Conservation (phyloP, 169 alveolate genomes). For the Plasmodium vinckei region DNA sequence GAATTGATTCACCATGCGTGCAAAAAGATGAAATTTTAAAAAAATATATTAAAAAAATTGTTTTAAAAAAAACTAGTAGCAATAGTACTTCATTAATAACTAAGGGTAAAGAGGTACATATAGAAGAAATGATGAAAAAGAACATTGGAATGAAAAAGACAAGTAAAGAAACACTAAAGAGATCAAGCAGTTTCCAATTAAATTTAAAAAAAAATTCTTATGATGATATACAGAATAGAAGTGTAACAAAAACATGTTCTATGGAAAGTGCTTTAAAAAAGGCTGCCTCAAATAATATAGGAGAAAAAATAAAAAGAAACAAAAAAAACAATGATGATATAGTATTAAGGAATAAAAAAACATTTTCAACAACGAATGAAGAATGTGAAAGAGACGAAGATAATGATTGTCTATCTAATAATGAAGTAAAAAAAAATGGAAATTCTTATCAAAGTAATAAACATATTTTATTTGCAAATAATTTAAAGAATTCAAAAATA, state of each 20-base stretch:
- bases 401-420: slow-evolving; percentile 1
- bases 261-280: background rate
- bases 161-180: background rate
- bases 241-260: background rate
- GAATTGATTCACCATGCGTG: too few relatives aligned
- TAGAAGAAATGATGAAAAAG: too few relatives aligned
- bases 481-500: slow-evolving; percentile 46
- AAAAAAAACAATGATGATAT: background rate
- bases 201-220: background rate
- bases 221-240: too few relatives aligned
- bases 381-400: background rate
- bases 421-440: slow-evolving; percentile 2
- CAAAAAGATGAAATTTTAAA: too few relatives aligned
- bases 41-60: too few relatives aligned
- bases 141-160: too few relatives aligned
- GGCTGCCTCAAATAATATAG: background rate
- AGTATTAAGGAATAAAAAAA: background rate
- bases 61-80: too few relatives aligned
- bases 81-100: too few relatives aligned
- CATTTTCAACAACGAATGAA: background rate
- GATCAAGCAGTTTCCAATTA: slow-evolving; percentile 7
- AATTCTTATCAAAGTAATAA: slow-evolving; percentile 22
- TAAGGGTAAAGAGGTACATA: too few relatives aligned
- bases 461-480: slow-evolving; percentile 25
- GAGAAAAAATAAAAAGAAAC: background rate